Percentiles rank a stretch among this genome's conserved stretches.
Evolutionary conservation across 345 rosid genomes (phyloP).

Genomic region (Orychophragmus violaceus): DNA sequence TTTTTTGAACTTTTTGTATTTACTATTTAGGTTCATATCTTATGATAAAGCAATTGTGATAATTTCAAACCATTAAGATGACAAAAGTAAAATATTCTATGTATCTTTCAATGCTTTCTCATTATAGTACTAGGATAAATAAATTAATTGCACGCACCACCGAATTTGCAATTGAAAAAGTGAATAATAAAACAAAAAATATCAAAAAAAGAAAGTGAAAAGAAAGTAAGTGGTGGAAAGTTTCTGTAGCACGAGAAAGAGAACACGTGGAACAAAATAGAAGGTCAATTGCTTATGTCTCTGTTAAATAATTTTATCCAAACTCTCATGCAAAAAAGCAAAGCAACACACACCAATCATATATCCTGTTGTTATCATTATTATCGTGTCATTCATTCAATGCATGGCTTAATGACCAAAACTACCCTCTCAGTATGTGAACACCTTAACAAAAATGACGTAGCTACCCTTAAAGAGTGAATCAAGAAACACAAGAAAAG

Average conservation of each 20-base stretch:
- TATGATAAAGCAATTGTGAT: too few species aligned
- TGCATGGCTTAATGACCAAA: not conserved
- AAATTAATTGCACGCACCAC: slow-evolving; percentile 21
- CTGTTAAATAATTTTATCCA: slow-evolving; percentile 10
- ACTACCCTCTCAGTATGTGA: slow-evolving; percentile 17
- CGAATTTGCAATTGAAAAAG: slow-evolving; percentile 4
- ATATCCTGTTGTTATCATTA: slow-evolving; percentile 16
- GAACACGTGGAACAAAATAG: slow-evolving; percentile 24
- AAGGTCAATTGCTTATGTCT: slow-evolving; percentile 6
- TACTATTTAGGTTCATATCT: not conserved
- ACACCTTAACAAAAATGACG: not conserved
- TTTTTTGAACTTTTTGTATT: too few species aligned
- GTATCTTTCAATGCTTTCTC: not conserved
- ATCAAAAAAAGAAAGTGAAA: not conserved
- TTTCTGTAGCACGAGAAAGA: slow-evolving; percentile 22
- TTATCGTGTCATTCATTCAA: slow-evolving; percentile 10
- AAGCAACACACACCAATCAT: slow-evolving; percentile 33
- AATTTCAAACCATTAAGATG: too few species aligned
- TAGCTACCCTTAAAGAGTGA: not conserved
- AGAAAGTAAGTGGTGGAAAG: slow-evolving; percentile 26
- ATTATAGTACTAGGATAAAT: not conserved
- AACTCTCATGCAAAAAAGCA: slow-evolving; percentile 27
- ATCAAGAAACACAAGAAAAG: not conserved
- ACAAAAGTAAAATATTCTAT: too few species aligned
- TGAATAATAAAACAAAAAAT: not conserved